Evolutionary conservation across 2,329 filamentous ascomycete genomes (phyloP).

Genomic region (Ophiostoma sp.): DNA sequence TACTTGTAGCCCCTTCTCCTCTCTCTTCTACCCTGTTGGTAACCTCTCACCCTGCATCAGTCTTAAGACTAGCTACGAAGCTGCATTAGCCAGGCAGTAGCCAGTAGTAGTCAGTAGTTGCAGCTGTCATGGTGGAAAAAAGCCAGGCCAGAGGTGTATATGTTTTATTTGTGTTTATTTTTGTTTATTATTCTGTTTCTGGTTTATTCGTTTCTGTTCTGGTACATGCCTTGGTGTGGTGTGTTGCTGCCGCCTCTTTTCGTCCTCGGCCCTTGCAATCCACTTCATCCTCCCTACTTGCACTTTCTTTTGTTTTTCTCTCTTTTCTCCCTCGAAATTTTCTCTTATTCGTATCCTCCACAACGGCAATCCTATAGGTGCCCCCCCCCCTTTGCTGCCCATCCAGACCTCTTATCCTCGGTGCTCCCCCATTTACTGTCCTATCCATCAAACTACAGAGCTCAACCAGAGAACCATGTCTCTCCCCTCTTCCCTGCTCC

Average conservation of each 20-base stretch:
- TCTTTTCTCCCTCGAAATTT: background rate
- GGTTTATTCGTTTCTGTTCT: background rate
- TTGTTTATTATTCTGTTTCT: background rate
- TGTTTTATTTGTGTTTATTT: background rate
- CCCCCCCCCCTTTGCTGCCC: background rate
- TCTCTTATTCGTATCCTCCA: background rate
- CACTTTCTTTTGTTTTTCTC: background rate
- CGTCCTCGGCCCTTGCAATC: background rate
- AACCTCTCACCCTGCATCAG: conserved; percentile 8
- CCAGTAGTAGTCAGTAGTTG: background rate
- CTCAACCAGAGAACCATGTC: background rate
- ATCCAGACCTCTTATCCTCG: background rate
- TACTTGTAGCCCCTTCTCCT: background rate
- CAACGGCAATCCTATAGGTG: background rate
- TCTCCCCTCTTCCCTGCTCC: background rate
- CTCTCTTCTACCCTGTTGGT: background rate
- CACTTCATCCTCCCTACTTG: conserved; percentile 1
- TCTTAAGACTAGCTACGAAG: background rate
- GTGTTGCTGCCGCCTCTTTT: background rate
- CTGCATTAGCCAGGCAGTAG: conserved; percentile 9
- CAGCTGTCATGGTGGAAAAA: conserved; percentile 2
- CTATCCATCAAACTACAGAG: background rate
- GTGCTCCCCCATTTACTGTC: background rate
- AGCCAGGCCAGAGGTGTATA: background rate
- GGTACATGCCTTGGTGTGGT: too few relatives aligned